phyloP scores from a whole-genome alignment of 306 rosid species.

The Sicyos baderoa region DNA sequence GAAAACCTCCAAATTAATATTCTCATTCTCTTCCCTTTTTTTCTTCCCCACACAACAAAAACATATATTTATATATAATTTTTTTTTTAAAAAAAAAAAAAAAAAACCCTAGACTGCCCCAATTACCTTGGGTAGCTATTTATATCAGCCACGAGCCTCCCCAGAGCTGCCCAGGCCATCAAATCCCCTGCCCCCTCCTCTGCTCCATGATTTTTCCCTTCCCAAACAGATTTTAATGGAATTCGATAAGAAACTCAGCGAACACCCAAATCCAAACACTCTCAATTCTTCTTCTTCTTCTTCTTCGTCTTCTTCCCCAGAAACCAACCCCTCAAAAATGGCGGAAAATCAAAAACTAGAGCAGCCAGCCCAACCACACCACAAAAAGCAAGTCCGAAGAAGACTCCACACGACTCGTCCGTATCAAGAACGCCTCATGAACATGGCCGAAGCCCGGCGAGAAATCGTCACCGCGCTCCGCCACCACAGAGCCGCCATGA shows the following conservation, averaged over 20 bases:
- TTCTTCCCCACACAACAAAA: neutral
- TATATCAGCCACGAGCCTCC: conserved; percentile 44
- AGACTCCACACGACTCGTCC: conserved; percentile 77
- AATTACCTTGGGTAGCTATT: conserved; percentile 57
- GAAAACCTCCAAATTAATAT: conserved; percentile 12
- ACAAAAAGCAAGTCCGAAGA: conserved; percentile 78
- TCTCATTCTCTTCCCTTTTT: neutral
- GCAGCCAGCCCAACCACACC: conserved; percentile 25
- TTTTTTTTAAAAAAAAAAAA: conserved; percentile 34
- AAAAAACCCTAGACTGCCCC: conserved; percentile 45
- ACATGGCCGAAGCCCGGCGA: conserved; percentile 90
- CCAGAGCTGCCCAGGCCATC: conserved; percentile 26
- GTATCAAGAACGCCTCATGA: conserved; percentile 71
- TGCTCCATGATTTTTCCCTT: conserved; percentile 24
- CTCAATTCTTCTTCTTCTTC: conserved; percentile 9
- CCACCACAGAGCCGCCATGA: conserved; percentile 83
- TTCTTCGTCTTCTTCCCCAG: neutral
- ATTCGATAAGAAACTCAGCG: conserved; percentile 22
- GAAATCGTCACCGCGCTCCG: conserved; percentile 89
- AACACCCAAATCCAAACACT: conserved; percentile 20
- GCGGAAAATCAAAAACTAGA: conserved; percentile 12
- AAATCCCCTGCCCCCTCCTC: conserved; percentile 23
- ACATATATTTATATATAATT: too few species aligned
- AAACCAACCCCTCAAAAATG: conserved; percentile 22
- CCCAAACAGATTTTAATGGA: conserved; percentile 16